These are phyloP conservation scores for Cercospora sp. DNA, from an alignment of 2,329 filamentous ascomycete species.

Conservation along the genomic window DNA sequence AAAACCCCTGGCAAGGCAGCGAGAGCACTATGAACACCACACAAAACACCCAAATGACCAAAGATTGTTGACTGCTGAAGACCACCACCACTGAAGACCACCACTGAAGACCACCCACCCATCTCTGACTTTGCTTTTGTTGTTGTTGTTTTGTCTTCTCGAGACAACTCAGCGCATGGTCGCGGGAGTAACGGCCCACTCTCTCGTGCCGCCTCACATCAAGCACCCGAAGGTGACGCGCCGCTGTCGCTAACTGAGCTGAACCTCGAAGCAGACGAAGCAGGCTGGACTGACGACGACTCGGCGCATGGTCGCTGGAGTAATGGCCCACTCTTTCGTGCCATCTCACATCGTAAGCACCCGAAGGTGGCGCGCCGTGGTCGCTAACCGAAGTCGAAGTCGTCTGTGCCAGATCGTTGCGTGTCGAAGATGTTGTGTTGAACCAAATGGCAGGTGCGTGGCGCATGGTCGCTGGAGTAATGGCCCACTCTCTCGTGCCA, in stretches of 20 bases:
- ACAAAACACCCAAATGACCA: neutral
- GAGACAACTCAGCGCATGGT: conserved; percentile 8
- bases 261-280: neutral
- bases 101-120: neutral
- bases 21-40: neutral
- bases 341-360: conserved; percentile 6
- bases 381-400: neutral
- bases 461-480: conserved; percentile 9
- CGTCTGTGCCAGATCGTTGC: neutral
- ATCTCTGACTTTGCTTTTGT: conserved; percentile 1
- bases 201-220: conserved; percentile 5
- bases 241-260: neutral
- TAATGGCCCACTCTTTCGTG: conserved; percentile 7
- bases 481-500: conserved; percentile 7
- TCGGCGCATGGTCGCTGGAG: conserved; percentile 7
- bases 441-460: neutral
- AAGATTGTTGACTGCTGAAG: neutral
- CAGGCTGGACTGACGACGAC: neutral
- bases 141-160: neutral
- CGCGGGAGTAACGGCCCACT: conserved; percentile 6
- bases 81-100: neutral
- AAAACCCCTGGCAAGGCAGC: conserved; percentile 4
- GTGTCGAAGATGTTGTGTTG: neutral
- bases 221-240: conserved; percentile 6
- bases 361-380: conserved; percentile 1